Evolutionary conservation across 345 rosid species (phyloP).

Genomic region (Clausena lansium): DNA sequence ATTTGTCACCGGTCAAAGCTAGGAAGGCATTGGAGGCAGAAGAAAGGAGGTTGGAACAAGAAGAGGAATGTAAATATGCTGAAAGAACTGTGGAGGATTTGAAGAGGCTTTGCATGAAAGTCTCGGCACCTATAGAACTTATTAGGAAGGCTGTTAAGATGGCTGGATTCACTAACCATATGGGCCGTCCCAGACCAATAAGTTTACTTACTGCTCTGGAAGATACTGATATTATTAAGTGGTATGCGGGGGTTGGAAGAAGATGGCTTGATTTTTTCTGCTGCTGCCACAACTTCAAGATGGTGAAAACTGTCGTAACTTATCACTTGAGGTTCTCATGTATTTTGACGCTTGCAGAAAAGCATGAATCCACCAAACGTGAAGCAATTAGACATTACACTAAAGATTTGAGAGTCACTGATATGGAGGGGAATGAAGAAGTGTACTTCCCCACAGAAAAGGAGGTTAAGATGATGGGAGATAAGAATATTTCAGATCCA

Average conservation of each 20-base stretch:
- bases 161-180: conserved; percentile 80
- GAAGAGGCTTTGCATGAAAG: conserved; percentile 73
- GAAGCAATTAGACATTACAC: conserved; percentile 78
- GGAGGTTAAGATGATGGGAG: conserved; percentile 96
- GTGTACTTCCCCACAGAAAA: conserved; percentile 71
- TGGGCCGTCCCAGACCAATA: conserved; percentile 94
- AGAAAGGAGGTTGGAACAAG: conserved; percentile 60
- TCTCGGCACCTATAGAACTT: conserved; percentile 76
- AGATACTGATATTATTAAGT: conserved; percentile 84
- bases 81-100: conserved; percentile 69
- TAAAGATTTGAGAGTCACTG: conserved; percentile 69
- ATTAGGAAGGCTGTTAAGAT: conserved; percentile 78
- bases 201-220: conserved; percentile 60
- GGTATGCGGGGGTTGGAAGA: conserved; percentile 91
- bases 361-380: conserved; percentile 80
- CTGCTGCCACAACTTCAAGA: conserved; percentile 85
- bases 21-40: conserved; percentile 62
- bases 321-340: conserved; percentile 94
- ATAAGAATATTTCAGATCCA: conserved; percentile 71
- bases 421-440: conserved; percentile 51
- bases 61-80: conserved; percentile 63
- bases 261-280: conserved; percentile 94
- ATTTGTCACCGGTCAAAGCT: conserved; percentile 61
- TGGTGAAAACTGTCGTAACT: conserved; percentile 72
- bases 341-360: conserved; percentile 84